These are phyloP conservation scores for Tuber indicum DNA, from an alignment of 495 filamentous ascomycete species.

Conservation along the genomic window DNA sequence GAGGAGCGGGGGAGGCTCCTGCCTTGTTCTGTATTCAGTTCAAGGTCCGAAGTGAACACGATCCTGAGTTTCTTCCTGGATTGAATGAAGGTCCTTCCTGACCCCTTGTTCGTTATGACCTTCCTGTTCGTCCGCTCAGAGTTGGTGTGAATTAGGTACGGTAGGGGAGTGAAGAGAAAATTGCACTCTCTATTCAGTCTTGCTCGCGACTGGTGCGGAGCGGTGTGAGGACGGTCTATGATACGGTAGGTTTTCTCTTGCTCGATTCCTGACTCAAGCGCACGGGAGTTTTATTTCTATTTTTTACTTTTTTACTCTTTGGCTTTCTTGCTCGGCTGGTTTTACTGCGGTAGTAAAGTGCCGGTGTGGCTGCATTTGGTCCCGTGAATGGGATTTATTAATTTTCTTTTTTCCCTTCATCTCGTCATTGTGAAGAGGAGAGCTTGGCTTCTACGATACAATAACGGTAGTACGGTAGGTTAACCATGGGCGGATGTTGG, in stretches of 20 bases:
- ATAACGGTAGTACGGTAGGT: not conserved
- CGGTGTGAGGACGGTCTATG: not conserved
- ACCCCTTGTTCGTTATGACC: not conserved
- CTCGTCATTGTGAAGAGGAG: not conserved
- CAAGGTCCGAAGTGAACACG: not conserved
- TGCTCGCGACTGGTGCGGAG: not conserved
- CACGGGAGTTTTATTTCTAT: conserved; percentile 1
- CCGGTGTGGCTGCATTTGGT: not conserved
- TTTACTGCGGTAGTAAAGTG: not conserved
- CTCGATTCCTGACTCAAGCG: not conserved
- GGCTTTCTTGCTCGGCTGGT: not conserved
- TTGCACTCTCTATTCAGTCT: not conserved
- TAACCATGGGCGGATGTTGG: not conserved
- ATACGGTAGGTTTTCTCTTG: not conserved
- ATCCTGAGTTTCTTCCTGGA: not conserved
- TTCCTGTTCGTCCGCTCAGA: not conserved
- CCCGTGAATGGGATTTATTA: not conserved
- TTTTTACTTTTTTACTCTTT: conserved; percentile 17
- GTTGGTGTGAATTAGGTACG: not conserved
- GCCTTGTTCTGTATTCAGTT: not conserved
- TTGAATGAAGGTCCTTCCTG: not conserved
- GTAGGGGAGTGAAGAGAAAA: not conserved
- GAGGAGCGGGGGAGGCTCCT: not conserved
- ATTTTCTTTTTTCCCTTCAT: not conserved
- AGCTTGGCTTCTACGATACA: not conserved